These are phyloP conservation scores for Rhodamnia rubescens DNA, from an alignment of 345 rosid species.

Conservation along the genomic window DNA sequence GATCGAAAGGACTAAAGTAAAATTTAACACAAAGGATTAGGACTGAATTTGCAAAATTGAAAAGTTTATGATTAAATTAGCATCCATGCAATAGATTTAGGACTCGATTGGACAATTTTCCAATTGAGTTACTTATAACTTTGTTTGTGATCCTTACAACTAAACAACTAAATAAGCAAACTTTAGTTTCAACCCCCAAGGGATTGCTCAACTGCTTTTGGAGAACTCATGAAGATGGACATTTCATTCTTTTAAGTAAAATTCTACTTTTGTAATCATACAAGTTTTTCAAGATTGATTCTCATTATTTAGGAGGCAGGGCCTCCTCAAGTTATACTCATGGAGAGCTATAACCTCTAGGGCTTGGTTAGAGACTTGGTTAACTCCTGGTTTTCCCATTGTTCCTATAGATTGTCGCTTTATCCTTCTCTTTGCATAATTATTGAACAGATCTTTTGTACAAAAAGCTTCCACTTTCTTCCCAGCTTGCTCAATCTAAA, in stretches of 20 bases:
- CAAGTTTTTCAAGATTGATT: not conserved
- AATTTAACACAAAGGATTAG: not conserved
- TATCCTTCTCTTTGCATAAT: not conserved
- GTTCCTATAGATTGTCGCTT: not conserved
- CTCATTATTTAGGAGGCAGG: not conserved
- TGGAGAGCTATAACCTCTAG: not conserved
- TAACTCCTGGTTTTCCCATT: not conserved
- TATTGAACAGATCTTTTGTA: not conserved
- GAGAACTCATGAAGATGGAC: not conserved
- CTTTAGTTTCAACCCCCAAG: not conserved
- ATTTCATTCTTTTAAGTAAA: not conserved
- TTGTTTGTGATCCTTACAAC: not conserved
- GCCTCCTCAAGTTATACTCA: not conserved
- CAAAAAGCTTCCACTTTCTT: not conserved
- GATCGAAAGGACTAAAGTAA: rapidly evolving
- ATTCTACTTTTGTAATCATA: not conserved
- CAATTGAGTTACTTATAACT: not conserved
- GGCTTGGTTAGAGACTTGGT: not conserved
- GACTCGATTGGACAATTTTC: not conserved
- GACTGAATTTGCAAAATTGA: not conserved
- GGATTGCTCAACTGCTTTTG: not conserved
- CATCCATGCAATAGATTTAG: rapidly evolving
- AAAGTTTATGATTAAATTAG: not conserved
- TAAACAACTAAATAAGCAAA: not conserved
- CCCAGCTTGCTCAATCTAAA: not conserved